Evolutionary conservation across 768 basidiomycete species (phyloP), one percentile per base, ranked within the genome.

Genomic region (Pluteus cervinus): DNA sequence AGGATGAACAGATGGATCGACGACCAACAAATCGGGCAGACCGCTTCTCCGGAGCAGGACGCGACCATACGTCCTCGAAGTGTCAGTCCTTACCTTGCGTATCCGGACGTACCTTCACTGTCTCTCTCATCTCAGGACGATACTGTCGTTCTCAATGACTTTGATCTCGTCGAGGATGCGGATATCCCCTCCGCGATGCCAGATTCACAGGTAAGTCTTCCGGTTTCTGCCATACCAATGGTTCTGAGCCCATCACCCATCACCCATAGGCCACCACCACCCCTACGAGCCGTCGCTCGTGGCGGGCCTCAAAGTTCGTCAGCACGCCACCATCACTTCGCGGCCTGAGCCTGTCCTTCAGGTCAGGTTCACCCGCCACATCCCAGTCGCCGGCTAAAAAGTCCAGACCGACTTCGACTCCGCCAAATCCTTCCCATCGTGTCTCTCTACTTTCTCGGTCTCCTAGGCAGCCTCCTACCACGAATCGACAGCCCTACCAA

Each of bases 1-100:
- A 55, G 73, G 55, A 62, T 76, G 38, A 60, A 71, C 54, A 68
- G 69, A 48, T 76, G 73, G 73, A 73, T 76, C 33, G 55, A 63
- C 36, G 71, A 74, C 36, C 73, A 75, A 50, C 70, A 69, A 29
- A 41, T 20, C 36, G 36, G 29, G 24, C 35, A 40, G 29, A 53
- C 36, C 37, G 29, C 45, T 28, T 37, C 24, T 30, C 44, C 44
- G 36, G 35, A 23, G 29, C 41, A 43, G 18, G 42, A 50, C 21
- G 29, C 43, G 33, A 35, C 53, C 31, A 25, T 35, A 25, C 36
- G 43, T 38, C 36, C 29, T 43, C 26, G n/a, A n/a, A n/a, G n/a
- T n/a, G 55, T 53, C 36, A 58, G 63, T 49, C 59, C 66, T 3
- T 66, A 62, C 43, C 52, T 70, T 34, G 64, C 66, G 12, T 68